Conservation (phyloP, 1,284 basidiomycete genomes). For the Taiwanofungus camphoratus region DNA sequence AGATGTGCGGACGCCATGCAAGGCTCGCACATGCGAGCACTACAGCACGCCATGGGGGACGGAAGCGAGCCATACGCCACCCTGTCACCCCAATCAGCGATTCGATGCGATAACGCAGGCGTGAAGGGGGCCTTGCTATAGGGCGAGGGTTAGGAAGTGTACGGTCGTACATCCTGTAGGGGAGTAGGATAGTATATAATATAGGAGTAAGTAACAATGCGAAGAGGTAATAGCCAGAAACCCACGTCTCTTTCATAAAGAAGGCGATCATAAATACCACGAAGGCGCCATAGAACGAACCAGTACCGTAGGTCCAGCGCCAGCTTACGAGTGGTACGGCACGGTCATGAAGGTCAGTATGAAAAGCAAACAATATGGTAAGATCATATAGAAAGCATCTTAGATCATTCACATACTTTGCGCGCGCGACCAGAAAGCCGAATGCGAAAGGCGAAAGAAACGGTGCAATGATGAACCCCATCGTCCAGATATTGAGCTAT, state of each 20-base stretch:
- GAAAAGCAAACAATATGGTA: neutral
- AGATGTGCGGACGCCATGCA: slow-evolving; percentile 59
- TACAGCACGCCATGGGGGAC: slow-evolving; percentile 47
- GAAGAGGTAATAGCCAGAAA: slow-evolving; percentile 4
- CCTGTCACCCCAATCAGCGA: slow-evolving; percentile 66
- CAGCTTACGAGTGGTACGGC: no score
- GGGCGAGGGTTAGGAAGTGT: slow-evolving; percentile 42
- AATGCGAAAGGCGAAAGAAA: slow-evolving; percentile 67
- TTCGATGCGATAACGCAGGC: slow-evolving; percentile 54
- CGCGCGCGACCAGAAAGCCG: slow-evolving; percentile 61
- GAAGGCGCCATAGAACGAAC: slow-evolving; percentile 49
- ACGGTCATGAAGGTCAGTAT: neutral
- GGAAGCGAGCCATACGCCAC: slow-evolving; percentile 51
- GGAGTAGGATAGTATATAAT: slow-evolving; percentile 63
- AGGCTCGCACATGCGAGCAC: slow-evolving; percentile 45
- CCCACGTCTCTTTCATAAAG: slow-evolving; percentile 62
- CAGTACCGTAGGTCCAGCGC: slow-evolving; percentile 72
- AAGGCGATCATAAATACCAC: slow-evolving; percentile 54
- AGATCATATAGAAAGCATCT: neutral
- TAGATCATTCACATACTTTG: slow-evolving; percentile 30
- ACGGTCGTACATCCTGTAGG: slow-evolving; percentile 59
- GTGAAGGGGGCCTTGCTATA: slow-evolving; percentile 32
- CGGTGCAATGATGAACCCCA: slow-evolving; percentile 62
- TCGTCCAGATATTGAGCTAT: slow-evolving; percentile 66
- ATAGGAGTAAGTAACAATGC: neutral